These are phyloP conservation scores for Kwoniella sp. DNA, from an alignment of 768 basidiomycete species.

Conservation along the genomic window DNA sequence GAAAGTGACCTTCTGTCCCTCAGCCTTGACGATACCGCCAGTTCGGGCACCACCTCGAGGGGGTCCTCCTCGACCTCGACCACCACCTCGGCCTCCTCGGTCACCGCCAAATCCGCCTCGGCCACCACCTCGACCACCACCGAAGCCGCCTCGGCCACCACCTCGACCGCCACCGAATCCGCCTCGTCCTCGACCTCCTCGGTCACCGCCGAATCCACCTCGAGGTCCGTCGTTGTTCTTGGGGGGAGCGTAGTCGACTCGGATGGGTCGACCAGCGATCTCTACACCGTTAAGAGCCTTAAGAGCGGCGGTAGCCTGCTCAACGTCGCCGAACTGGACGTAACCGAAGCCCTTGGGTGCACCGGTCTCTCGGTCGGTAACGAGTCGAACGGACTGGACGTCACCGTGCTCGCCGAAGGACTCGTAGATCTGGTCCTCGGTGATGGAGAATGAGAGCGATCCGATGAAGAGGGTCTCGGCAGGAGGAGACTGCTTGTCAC, in stretches of 20 bases:
- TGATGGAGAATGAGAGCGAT: constrained; percentile 73
- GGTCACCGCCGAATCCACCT: constrained; percentile 26
- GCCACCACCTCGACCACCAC: constrained; percentile 36
- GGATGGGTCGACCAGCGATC: constrained; percentile 71
- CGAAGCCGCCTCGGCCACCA: constrained; percentile 21
- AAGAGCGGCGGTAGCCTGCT: constrained; percentile 73
- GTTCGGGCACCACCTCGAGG: constrained; percentile 53
- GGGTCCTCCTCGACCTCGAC: constrained; percentile 53
- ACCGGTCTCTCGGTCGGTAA: constrained; percentile 87
- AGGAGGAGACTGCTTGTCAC: constrained; percentile 63
- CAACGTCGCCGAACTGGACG: constrained; percentile 83
- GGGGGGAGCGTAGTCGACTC: constrained; percentile 60
- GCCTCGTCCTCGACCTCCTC: constrained; percentile 44
- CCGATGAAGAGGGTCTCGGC: constrained; percentile 82
- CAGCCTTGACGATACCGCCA: constrained; percentile 63
- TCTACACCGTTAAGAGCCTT: constrained; percentile 66
- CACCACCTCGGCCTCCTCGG: constrained; percentile 45
- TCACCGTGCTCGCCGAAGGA: constrained; percentile 81
- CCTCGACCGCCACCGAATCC: constrained; percentile 19
- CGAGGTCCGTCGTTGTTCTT: constrained; percentile 51
- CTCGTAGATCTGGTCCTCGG: constrained; percentile 82
- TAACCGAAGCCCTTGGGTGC: constrained; percentile 93
- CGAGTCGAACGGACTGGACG: constrained; percentile 79
- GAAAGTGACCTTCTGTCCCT: constrained; percentile 55
- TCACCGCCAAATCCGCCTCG: constrained; percentile 47